Evolutionary conservation across 2,329 filamentous ascomycete species (phyloP).

Genomic region (Hymenoscyphus salicellus): DNA sequence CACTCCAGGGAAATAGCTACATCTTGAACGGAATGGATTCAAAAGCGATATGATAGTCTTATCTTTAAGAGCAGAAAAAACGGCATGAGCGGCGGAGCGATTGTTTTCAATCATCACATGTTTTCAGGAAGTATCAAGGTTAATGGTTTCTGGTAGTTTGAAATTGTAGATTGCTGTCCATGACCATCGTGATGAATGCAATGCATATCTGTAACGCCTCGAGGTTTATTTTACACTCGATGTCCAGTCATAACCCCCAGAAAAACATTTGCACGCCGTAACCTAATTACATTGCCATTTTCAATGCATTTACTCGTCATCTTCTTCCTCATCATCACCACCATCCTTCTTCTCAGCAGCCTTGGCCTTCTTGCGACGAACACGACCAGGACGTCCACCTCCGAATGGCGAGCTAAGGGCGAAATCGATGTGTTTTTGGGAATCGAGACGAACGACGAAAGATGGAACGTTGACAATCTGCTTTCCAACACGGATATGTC

Average conservation of each 20-base stretch:
- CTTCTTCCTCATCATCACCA: conserved; percentile 82
- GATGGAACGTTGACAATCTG: conserved; percentile 99
- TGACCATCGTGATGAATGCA: conserved; percentile 8
- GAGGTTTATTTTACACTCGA: conserved; percentile 25
- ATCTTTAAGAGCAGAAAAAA: too few species aligned
- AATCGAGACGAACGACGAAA: conserved; percentile 99
- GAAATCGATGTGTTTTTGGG: conserved; percentile 99
- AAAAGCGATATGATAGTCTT: too few species aligned
- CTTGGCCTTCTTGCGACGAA: conserved; percentile 99
- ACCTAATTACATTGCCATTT: conserved; percentile 26
- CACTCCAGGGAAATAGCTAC: too few species aligned
- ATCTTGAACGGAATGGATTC: too few species aligned
- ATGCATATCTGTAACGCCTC: conserved; percentile 28
- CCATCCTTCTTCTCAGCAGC: conserved; percentile 82
- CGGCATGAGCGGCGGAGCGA: too few species aligned
- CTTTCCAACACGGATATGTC: conserved; percentile 99
- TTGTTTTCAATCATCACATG: neutral
- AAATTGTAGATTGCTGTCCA: conserved; percentile 14
- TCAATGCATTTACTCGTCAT: conserved; percentile 47
- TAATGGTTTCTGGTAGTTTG: conserved; percentile 6
- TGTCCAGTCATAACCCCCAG: conserved; percentile 22
- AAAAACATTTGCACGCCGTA: conserved; percentile 28
- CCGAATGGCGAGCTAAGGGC: conserved; percentile 95
- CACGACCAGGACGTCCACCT: conserved; percentile 93
- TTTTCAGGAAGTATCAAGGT: neutral